Base-by-base conservation (phyloP, 352 stramenopile species). In the Nothophytophthora sp. region DNA sequence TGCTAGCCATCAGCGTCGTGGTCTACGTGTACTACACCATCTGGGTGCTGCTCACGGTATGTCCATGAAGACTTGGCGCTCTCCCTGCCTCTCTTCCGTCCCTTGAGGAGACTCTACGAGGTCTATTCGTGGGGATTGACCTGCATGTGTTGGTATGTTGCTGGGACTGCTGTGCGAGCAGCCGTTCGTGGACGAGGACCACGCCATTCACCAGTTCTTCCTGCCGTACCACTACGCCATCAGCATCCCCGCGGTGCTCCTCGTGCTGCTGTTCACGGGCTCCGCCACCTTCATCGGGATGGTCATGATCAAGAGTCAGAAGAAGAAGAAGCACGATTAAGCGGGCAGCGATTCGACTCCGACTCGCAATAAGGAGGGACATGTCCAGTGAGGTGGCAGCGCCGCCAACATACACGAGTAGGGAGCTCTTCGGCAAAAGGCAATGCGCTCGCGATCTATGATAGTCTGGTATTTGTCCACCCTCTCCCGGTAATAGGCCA, bases 11-110 rank as follows among this genome's bases (percentile, higher is more conserved):
- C 32, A 94, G 80, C 60, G 65, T 96, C 47, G 53, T 85, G 19
- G 80, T 92, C 32, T 97, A 94, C 56, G 70, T 93, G n/a, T 97
- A 97, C 67, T 97, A 97, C 76, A 96, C 82, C 19, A 60, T 86
- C 16, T 97, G 88, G 88, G 88, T 97, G 39, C 73, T 97, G 55
- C 70, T 97, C 35, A 88, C 88, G 81, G 88, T 97, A 67, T 34
- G 60, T 46, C 27, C 3, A 23, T 9, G 15, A 27, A 28, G 15
- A 28, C 40, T 22, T 5, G 6, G 0, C 4, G 22, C 4, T 32
- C 15, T 13, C 40, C 11, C 13, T n/a, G n/a, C n/a, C n/a, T n/a
- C n/a, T n/a, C n/a, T n/a, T n/a, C n/a, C n/a, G n/a, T n/a, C n/a
- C n/a, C n/a, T n/a, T n/a, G n/a, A n/a, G n/a, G n/a, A n/a, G n/a